Percentiles rank a stretch among this genome's conserved stretches.
These are phyloP conservation scores for Rickenella mellea DNA, from an alignment of 768 basidiomycete genomes.

Conservation along the genomic window DNA sequence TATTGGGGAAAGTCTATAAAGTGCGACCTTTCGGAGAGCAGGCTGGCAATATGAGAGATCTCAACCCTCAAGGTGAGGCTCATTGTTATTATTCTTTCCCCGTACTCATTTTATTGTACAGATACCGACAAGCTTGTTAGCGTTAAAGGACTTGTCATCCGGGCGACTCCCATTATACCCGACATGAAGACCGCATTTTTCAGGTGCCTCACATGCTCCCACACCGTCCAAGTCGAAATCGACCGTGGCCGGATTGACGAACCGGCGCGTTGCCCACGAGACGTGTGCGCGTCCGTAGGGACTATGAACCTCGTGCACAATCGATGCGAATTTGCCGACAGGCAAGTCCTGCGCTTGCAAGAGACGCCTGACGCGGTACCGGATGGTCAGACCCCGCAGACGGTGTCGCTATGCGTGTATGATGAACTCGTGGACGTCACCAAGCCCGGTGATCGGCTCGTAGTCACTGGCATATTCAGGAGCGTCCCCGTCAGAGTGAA, in stretches of 20 bases:
- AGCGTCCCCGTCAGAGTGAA: slow-evolving; percentile 94
- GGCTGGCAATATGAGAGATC: slow-evolving; percentile 85
- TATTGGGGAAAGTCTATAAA: slow-evolving; percentile 84
- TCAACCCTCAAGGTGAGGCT: slow-evolving; percentile 80
- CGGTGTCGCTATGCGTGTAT: slow-evolving; percentile 94
- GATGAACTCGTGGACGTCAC: slow-evolving; percentile 95
- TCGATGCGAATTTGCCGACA: slow-evolving; percentile 90
- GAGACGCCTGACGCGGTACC: slow-evolving; percentile 98
- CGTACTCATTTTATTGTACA: slow-evolving; percentile 19
- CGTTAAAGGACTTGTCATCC: slow-evolving; percentile 95
- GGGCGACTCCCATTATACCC: slow-evolving; percentile 94
- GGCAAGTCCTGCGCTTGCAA: slow-evolving; percentile 91
- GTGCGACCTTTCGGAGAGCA: slow-evolving; percentile 83
- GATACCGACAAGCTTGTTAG: slow-evolving; percentile 97
- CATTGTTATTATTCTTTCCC: background rate
- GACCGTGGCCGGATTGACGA: slow-evolving; percentile 97
- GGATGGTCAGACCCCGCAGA: slow-evolving; percentile 97
- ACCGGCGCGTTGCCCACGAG: slow-evolving; percentile 84
- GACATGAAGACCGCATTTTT: slow-evolving; percentile 99
- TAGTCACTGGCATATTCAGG: slow-evolving; percentile 89
- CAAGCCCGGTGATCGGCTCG: slow-evolving; percentile 90
- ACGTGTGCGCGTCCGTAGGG: slow-evolving; percentile 80
- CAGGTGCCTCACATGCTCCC: slow-evolving; percentile 89
- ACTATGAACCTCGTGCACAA: slow-evolving; percentile 96
- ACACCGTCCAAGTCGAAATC: slow-evolving; percentile 95